Evolutionary conservation across 352 stramenopile species (phyloP), one percentile per base, ranked within the genome.

Genomic region (Globisporangium recalcitrans): DNA sequence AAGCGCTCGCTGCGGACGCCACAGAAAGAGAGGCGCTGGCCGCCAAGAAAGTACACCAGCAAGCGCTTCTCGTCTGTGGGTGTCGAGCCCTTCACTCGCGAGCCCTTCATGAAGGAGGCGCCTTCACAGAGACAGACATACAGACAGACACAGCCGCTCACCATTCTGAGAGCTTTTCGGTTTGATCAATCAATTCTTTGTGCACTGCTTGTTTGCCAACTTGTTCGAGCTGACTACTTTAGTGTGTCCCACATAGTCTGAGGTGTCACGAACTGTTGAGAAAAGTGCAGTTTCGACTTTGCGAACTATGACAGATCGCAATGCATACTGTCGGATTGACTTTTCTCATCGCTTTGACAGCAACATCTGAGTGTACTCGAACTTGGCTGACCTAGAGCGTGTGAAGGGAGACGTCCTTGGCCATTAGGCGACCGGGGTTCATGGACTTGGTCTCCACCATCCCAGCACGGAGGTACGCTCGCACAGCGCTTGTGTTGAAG

Each of bases 361-460:
- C 7, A 19, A 42, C 8, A 14, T 16, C 36, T 16, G 11, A 14
- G 19, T 16, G 36, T 42, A 42, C 7, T 42, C 7, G 36, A 42
- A 14, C 36, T 42, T 42, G 14, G 0, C 4, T 34, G 11, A 34
- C 36, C 13, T 7, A 46, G 38, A 16, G 38, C 16, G 38, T 22
- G 38, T 22, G 16, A 22, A 46, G 16, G 0, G 6, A 4, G n/a
- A 48, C 14, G 24, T 38, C 24, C 54, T 51, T 49, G 16, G 22
- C 4, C 22, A 49, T 22, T 13, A 48, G 9, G 6, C 53, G 22
- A 3, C 36, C 34, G 26, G 36, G 24, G 3, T 47, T 51, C 40
- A 38, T 21, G 9, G 36, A 51, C 36, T n/a, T 22, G 4, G 36
- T 60, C 40, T 60, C 54, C 24, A 51, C 36, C 54, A 60, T 60